Evolutionary conservation across 306 rosid species (phyloP), one percentile per base, ranked within the genome.

Genomic region (Astragalus membranaceus): DNA sequence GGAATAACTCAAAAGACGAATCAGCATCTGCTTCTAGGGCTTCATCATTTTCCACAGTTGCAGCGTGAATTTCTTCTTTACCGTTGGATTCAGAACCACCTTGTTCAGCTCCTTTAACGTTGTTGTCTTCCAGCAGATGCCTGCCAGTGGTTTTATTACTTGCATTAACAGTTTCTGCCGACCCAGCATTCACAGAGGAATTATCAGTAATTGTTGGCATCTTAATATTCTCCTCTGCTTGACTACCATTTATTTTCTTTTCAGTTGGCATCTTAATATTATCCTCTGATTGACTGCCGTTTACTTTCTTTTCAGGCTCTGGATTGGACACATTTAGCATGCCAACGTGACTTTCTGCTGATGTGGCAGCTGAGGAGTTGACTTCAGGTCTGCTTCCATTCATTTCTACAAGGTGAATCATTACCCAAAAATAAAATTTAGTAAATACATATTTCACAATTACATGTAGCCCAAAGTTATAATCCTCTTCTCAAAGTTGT

Each of bases 11-110:
- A 42, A 91, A 95, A 48, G 99, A 91, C 15, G 95, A 82, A 77
- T 80, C 99, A 59, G 96, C 97, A 65, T 89, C 95, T 75, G 88
- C 91, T 82, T 95, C 97, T 70, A 91, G 82, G 72, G 77, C 72
- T 75, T 84, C 95, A 4, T 74, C 89, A 83, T 85, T 91, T 79
- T 89, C 91, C 35, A 85, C 97, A 10, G 96, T 87, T 52, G 91
- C 87, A 69, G 86, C 85, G 69, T 17, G 95, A 64, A 59, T 69
- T 35, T 78, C 87, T 52, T 79, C 92, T 55, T 75, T 68, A 35
- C 47, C 85, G 64, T 82, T 78, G 70, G 92, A 75, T 77, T 79
- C 76, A 53, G 88, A 79, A 79, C 72, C 80, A 81, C 72, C 84
- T 60, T 82, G 84, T 41, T 75, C 78, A 10, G 82, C 75, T 81